Evolutionary conservation across 257 asterid genomes (phyloP).

Genomic region (Hygrophila difformis): DNA sequence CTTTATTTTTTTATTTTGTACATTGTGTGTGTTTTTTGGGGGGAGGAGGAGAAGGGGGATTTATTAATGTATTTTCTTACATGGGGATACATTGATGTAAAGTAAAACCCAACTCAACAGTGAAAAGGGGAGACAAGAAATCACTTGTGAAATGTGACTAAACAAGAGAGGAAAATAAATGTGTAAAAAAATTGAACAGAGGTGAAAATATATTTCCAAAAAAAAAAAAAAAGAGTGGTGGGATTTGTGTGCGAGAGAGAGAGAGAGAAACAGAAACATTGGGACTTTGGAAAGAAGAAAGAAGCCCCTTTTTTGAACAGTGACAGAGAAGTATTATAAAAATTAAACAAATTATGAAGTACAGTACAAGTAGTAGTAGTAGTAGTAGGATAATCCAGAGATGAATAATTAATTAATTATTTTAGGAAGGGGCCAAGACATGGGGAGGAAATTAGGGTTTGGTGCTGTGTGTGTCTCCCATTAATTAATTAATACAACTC

Average conservation of each 20-base stretch:
- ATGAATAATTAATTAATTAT: neutral
- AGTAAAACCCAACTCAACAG: constrained; percentile 30
- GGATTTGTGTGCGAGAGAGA: constrained; percentile 6
- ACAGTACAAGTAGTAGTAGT: too few species aligned
- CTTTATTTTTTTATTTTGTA: too few species aligned
- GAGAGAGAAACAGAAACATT: constrained; percentile 18
- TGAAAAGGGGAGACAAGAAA: constrained; percentile 39
- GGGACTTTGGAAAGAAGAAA: constrained; percentile 35
- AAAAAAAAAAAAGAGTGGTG: neutral
- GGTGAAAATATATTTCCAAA: neutral
- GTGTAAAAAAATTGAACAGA: too few species aligned
- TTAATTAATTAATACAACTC: neutral
- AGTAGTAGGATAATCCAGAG: constrained; percentile 8
- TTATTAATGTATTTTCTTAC: constrained; percentile 2
- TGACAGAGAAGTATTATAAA: constrained; percentile 21
- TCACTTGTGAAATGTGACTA: constrained; percentile 46
- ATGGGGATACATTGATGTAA: neutral
- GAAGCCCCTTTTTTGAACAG: constrained; percentile 22
- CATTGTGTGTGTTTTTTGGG: too few species aligned
- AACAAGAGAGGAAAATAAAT: constrained; percentile 11
- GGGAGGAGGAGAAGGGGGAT: neutral
- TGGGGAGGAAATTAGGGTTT: constrained; percentile 60
- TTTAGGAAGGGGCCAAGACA: constrained; percentile 32
- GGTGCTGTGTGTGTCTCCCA: constrained; percentile 23
- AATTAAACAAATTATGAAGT: too few species aligned